Base-by-base conservation (phyloP, 208 protist genomes). In the Leishmania aethiopica region DNA sequence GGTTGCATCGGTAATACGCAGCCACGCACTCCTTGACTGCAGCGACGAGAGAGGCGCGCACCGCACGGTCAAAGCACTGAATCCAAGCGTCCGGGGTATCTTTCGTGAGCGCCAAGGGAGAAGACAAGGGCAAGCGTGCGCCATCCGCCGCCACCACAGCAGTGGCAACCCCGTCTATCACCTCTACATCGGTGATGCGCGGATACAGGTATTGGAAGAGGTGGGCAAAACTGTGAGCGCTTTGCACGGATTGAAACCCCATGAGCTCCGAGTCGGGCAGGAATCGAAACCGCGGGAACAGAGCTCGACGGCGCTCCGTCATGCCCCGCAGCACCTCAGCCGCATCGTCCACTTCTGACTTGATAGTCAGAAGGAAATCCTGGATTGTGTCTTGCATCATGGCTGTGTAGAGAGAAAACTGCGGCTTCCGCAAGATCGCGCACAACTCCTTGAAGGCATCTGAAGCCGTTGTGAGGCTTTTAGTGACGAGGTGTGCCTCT, bases 251-350 rank as follows among this genome's bases (percentile, higher is more conserved):
- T 75, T 97, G 86, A 89, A 97, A 92, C 64, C 82, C 87, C n/a
- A 95, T 47, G 62, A 99, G 84, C 84, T 98, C 91, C 1, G 70
- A 83, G 79, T 97, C 94, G 28, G 93, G 96, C 42, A 99, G 84
- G 80, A 99, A 99, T 84, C 96, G 96, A 85, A 99, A 99, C 70
- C 98, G 90, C 19, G 98, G 93, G 86, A 99, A 99, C 28, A 83
- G 78, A 40, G 85, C 81, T 35, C 98, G 91, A 80, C 98, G 99
- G 51, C 92, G 87, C 79, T 99, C 97, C 62, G 99, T 79, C 78
- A 97, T 96, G 59, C 96, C 84, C 40, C 90, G 89, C 35, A 99
- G 84, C 53, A 97, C 83, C 75, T 96, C 94, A 64, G 90, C 85
- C 40, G 99, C 93, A n/a, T 97, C 89, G 22, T 98, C 95, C 40